These are phyloP conservation scores for Penicillium subrubescens DNA, from an alignment of 495 filamentous ascomycete species.

Conservation along the genomic window DNA sequence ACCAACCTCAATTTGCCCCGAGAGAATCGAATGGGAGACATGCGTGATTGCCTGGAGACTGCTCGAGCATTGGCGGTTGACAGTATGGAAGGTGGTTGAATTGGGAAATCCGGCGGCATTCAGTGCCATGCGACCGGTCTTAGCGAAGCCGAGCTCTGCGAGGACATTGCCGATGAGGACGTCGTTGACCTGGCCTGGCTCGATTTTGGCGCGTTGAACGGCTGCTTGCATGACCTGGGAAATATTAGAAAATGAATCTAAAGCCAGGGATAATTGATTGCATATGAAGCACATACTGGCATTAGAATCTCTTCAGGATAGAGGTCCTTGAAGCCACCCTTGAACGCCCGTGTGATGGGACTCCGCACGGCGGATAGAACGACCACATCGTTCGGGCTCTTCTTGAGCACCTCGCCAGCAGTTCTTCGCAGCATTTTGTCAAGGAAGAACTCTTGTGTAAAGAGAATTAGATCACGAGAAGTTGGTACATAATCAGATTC, in stretches of 20 bases:
- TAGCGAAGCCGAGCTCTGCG: slow-evolving; percentile 77
- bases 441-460: neutral
- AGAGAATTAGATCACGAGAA: neutral
- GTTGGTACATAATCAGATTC: neutral
- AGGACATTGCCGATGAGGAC: slow-evolving; percentile 79
- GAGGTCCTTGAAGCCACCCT: slow-evolving; percentile 88
- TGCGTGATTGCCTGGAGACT: slow-evolving; percentile 86
- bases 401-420: slow-evolving; percentile 22
- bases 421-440: slow-evolving; percentile 21
- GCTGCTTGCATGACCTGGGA: slow-evolving; percentile 39
- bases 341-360: slow-evolving; percentile 68
- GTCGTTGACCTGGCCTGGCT: slow-evolving; percentile 64
- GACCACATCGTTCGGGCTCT: slow-evolving; percentile 76
- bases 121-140: slow-evolving; percentile 77
- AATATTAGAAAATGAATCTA: neutral
- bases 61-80: slow-evolving; percentile 89
- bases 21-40: slow-evolving; percentile 75
- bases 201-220: slow-evolving; percentile 51
- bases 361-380: slow-evolving; percentile 77
- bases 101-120: slow-evolving; percentile 88
- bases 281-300: slow-evolving; percentile 43
- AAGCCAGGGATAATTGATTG: too few relatives aligned
- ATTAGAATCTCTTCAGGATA: slow-evolving; percentile 75
- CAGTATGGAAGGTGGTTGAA: slow-evolving; percentile 68
- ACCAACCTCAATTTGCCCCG: slow-evolving; percentile 76